Conservation (phyloP, 305 asterid genomes). For the Fraxinus ornus region DNA sequence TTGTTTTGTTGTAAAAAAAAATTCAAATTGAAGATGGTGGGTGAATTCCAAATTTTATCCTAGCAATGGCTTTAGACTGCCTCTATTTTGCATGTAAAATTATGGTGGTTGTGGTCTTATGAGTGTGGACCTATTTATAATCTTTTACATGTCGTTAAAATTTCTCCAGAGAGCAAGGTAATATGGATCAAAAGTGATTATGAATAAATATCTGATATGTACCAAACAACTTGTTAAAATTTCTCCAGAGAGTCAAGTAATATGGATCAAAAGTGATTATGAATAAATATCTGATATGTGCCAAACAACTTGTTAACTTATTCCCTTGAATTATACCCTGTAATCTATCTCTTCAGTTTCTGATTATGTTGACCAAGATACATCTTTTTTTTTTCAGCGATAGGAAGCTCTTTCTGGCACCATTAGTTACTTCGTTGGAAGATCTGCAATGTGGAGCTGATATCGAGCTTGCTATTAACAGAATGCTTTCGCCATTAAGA, state of each 20-base stretch:
- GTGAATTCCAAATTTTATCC: neutral
- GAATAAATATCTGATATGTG: conserved; percentile 13
- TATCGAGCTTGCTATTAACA: conserved; percentile 64
- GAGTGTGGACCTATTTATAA: neutral
- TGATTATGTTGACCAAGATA: conserved; percentile 20
- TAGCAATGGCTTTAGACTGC: neutral
- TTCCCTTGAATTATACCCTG: neutral
- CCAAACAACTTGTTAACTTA: conserved; percentile 2
- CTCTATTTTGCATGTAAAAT: neutral
- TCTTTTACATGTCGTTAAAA: neutral
- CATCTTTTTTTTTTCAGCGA: conserved; percentile 48
- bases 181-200: no score
- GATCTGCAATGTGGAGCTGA: conserved; percentile 59
- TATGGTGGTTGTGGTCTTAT: neutral
- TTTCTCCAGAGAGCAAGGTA: no score
- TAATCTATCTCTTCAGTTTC: neutral
- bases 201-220: no score
- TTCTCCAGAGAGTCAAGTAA: neutral
- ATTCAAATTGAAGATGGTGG: neutral
- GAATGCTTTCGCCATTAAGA: conserved; percentile 62
- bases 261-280: conserved; percentile 1
- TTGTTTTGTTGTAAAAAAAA: neutral
- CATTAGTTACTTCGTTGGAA: conserved; percentile 75
- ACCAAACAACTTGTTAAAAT: neutral
- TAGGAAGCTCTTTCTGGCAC: conserved; percentile 81